These are phyloP conservation scores for Colletotrichum costaricense DNA, from an alignment of 2,329 filamentous ascomycete species.

Conservation along the genomic window DNA sequence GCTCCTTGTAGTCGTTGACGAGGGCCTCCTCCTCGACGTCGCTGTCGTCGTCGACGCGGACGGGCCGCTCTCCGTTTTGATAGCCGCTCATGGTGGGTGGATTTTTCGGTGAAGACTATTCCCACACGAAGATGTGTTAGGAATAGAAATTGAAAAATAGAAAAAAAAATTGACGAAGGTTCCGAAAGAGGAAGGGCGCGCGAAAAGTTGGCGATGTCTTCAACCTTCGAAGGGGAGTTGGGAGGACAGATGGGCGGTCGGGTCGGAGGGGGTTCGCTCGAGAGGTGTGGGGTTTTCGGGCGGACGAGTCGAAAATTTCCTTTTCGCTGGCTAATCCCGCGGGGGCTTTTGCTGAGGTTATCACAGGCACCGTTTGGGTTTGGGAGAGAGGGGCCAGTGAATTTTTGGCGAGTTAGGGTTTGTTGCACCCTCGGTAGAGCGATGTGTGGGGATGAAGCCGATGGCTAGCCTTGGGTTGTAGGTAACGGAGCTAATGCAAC, in stretches of 20 bases:
- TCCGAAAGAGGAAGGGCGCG: not conserved
- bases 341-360: slow-evolving; percentile 13
- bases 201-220: slow-evolving; percentile 9
- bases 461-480: not conserved
- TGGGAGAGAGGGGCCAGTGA: not conserved
- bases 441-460: not conserved
- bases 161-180: slow-evolving; percentile 2
- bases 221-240: slow-evolving; percentile 10
- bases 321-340: slow-evolving; percentile 6
- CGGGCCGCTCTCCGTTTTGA: slow-evolving; percentile 70
- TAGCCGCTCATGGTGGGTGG: slow-evolving; percentile 66
- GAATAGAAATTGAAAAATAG: not conserved
- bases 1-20: slow-evolving; percentile 95
- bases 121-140: not conserved
- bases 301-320: slow-evolving; percentile 28
- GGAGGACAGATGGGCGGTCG: slow-evolving; percentile 30
- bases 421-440: slow-evolving; percentile 10
- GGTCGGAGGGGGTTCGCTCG: slow-evolving; percentile 13
- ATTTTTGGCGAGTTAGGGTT: slow-evolving; percentile 48
- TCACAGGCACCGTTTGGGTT: not conserved
- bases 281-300: slow-evolving; percentile 20
- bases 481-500: not conserved
- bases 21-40: slow-evolving; percentile 97
- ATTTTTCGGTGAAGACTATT: not conserved
- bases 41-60: slow-evolving; percentile 81